These are phyloP conservation scores for Microdochium trichocladiopsis DNA, from an alignment of 2,329 filamentous ascomycete species.

Conservation along the genomic window DNA sequence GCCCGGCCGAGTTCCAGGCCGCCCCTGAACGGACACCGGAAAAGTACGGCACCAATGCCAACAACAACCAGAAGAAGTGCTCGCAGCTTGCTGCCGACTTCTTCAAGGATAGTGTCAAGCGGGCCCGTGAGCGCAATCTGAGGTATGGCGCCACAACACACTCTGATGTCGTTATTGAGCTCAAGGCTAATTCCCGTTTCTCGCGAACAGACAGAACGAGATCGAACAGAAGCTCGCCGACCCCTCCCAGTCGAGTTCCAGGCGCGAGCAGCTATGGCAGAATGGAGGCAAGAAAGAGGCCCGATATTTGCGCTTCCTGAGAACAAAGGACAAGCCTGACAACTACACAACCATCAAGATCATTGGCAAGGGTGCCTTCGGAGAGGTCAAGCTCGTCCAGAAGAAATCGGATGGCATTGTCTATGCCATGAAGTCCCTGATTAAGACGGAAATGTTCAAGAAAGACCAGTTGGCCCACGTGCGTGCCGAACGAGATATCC, in stretches of 20 bases:
- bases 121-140: constrained; percentile 89
- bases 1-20: constrained; percentile 64
- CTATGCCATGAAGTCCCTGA: constrained; percentile 95
- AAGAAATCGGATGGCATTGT: constrained; percentile 95
- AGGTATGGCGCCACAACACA: constrained; percentile 50
- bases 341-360: constrained; percentile 98
- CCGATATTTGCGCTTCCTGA: constrained; percentile 86
- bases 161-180: background rate
- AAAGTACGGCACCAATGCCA: constrained; percentile 58
- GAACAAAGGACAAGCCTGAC: constrained; percentile 85
- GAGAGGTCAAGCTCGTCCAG: constrained; percentile 95
- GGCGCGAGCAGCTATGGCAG: constrained; percentile 80
- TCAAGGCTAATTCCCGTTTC: background rate
- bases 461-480: constrained; percentile 98
- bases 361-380: constrained; percentile 97
- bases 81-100: constrained; percentile 74
- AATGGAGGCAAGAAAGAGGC: constrained; percentile 83
- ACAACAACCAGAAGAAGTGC: constrained; percentile 66
- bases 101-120: constrained; percentile 97
- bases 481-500: constrained; percentile 91
- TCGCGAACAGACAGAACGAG: constrained; percentile 72
- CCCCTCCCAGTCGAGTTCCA: constrained; percentile 62
- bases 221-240: constrained; percentile 81
- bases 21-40: constrained; percentile 84
- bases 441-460: constrained; percentile 99